Evolutionary conservation across 179 eudicot genomes (phyloP).

Genomic region (Spergularia azorica): DNA sequence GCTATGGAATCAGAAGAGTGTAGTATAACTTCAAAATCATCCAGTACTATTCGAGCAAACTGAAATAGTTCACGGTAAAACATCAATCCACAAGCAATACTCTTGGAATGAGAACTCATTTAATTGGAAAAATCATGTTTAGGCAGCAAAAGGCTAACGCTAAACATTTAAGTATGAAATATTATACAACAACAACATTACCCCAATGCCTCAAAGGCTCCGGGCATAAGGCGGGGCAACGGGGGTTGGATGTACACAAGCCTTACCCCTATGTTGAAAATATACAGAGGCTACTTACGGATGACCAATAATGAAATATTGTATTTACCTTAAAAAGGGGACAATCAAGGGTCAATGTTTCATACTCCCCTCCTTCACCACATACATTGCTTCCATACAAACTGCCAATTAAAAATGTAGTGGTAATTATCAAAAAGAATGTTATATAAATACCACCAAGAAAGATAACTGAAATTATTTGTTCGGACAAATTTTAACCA

Average conservation of each 20-base stretch:
- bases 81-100: neutral
- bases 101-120: neutral
- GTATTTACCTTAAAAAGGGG: conserved; percentile 83
- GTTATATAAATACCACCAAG: neutral
- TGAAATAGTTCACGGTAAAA: conserved; percentile 34
- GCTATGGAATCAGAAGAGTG: conserved; percentile 92
- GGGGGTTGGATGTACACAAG: too few relatives aligned
- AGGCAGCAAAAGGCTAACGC: neutral
- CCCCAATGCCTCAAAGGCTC: too few relatives aligned
- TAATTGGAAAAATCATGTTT: neutral
- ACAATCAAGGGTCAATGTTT: conserved; percentile 91
- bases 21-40: conserved; percentile 68
- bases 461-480: neutral
- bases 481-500: conserved; percentile 22
- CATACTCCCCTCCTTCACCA: conserved; percentile 99
- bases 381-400: conserved; percentile 94
- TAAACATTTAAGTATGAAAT: too few relatives aligned
- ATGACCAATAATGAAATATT: neutral
- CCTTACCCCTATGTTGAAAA: too few relatives aligned
- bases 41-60: conserved; percentile 91
- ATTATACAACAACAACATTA: too few relatives aligned
- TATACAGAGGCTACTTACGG: too few relatives aligned
- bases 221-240: too few relatives aligned
- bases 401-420: conserved; percentile 39
- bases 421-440: neutral